Evolutionary conservation across 495 filamentous ascomycete species (phyloP).

Genomic region (Aspergillus bertholletiae): DNA sequence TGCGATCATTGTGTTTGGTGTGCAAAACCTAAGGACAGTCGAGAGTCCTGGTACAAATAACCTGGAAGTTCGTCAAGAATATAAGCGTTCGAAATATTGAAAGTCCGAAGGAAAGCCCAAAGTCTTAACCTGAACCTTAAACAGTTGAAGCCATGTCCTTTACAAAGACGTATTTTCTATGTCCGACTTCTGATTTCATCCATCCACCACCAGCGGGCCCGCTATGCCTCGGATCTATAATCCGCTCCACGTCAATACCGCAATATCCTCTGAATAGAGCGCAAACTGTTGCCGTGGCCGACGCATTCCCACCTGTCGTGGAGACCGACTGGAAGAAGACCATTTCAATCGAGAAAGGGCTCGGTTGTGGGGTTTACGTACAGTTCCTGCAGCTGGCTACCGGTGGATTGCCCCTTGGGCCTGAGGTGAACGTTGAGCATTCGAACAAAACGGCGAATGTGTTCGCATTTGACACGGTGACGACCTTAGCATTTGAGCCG

Average conservation of each 20-base stretch:
- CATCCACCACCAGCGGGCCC: slow-evolving; percentile 25
- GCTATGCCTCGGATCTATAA: slow-evolving; percentile 31
- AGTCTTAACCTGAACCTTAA: slow-evolving; percentile 1
- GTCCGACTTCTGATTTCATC: slow-evolving; percentile 31
- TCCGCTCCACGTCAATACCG: slow-evolving; percentile 28
- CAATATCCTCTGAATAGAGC: slow-evolving; percentile 26
- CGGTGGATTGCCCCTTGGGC: slow-evolving; percentile 17
- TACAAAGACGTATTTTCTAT: slow-evolving; percentile 23
- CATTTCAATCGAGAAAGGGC: slow-evolving; percentile 19
- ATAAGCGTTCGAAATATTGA: neutral
- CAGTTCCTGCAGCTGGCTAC: slow-evolving; percentile 31
- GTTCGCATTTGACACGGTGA: slow-evolving; percentile 25
- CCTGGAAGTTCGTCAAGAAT: neutral
- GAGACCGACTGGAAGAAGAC: slow-evolving; percentile 31
- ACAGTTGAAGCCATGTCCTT: slow-evolving; percentile 14
- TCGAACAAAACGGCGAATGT: slow-evolving; percentile 13
- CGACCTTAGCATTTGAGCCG: slow-evolving; percentile 25
- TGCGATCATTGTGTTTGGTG: neutral
- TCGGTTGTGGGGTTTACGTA: slow-evolving; percentile 26
- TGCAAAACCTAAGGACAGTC: neutral
- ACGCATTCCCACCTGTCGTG: slow-evolving; percentile 21
- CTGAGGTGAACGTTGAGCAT: slow-evolving; percentile 20
- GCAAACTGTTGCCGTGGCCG: slow-evolving; percentile 17
- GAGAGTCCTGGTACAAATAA: neutral
- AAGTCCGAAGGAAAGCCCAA: neutral